Evolutionary conservation across 2,329 filamentous ascomycete species (phyloP), one percentile per base, ranked within the genome.

Genomic region (Calonectria crousiana): DNA sequence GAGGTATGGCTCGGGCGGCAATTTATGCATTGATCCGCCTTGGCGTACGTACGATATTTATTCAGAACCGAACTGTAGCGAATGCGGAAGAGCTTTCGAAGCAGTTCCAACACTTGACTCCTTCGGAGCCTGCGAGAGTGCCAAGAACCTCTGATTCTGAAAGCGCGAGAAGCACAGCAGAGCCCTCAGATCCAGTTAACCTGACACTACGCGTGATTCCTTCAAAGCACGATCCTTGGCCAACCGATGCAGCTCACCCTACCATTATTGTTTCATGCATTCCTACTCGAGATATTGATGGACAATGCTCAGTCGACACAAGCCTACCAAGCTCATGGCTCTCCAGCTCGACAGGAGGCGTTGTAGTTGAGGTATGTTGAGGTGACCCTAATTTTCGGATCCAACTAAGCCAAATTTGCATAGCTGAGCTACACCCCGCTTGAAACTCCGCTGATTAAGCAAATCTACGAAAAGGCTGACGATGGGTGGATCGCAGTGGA

Each of bases 21-120:
- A 87, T 91, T 16, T 92, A 92, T 75, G 89, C 90, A 5, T 87
- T 92, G 84, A 84, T 92, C 38, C 89, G 90, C 49, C 83, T 92
- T 38, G 91, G 91, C 11, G 90, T 92, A 38, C 87, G 87, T 53
- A 90, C 89, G 69, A 90, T 92, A 62, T 89, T 90, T 76, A 86
- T 93, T 30, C 89, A 89, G 80, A 92, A 92, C 76, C 85, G 91
- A 41, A 92, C 90, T 1, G 13, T 34, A 0, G 83, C 84, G 30
- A 88, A 89, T 51, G 90, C 90, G 0, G 85, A 89, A 71, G 86
- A 86, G 51, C 85, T 92, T 1, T 89, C 89, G 3, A 58, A 36
- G 6, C 75, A 78, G 16, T 78, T 78, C 11, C 82, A 74, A 20
- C 51, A 66, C 16, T 85, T 51, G 3, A 32, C 30, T n/a, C 49